Evolutionary conservation across 202 grass and related monocot genomes (phyloP), one percentile per base, ranked within the genome.

Genomic region (Setaria italica): DNA sequence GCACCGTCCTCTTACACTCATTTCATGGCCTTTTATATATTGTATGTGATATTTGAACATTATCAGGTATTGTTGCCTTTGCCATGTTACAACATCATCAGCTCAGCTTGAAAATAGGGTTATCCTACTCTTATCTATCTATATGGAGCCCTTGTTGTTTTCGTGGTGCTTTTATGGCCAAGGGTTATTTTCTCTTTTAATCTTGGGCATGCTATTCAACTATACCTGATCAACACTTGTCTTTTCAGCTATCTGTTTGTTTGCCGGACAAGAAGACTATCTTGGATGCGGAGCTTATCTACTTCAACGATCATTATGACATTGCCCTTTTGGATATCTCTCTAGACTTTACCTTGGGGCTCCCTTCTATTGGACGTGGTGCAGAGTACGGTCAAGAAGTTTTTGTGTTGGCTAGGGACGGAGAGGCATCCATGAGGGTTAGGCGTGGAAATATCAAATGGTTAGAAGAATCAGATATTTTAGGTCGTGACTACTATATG

Each of bases 191-290:
- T 20, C 7, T 10, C 8, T 21, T 19, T 60, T 25, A 4, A 13
- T 13, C 3, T 4, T 59, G 56, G 6, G 11, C 21, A 9, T 20
- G 32, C 70, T 34, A 73, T 15, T 53, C 34, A 73, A 16, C n/a
- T 33, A 4, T 34, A 34, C 11, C 7, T 34, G 13, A 32, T 74
- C 9, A 13, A 13, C n/a, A 32, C 21, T 10, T 25, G 13, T 13
- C 6, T 39, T 76, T 76, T 60, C 37, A 62, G 74, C 56, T 77
- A 62, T 46, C 56, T 1, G 33, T 82, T 82, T 2, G 25, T 10
- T n/a, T 82, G 67, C 67, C 51, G 0, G 30, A 71, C 30, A 82
- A 53, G n/a, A 20, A 54, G 51, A 54, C 53, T 1, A 1, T 71
- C 3, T 20, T 45, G 3, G 53, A 82, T 2, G 80, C 13, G 2